Evolutionary conservation across 2,329 filamentous ascomycete genomes (phyloP).

Genomic region (Ophiobolus disseminans): DNA sequence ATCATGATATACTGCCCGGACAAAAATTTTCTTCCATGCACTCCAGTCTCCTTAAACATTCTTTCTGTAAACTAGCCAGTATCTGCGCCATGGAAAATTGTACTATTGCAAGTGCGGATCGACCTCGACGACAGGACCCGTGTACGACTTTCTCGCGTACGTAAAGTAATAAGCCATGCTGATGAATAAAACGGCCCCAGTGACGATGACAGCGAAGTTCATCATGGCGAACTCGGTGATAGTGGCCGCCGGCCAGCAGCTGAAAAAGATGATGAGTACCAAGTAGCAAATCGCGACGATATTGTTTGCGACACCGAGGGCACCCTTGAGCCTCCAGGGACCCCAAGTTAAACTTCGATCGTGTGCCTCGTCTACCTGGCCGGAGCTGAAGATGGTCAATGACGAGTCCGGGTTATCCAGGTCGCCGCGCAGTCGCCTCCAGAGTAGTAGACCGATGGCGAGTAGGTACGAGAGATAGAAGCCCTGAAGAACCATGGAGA

Average conservation of each 20-base stretch:
- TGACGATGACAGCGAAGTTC: constrained; percentile 47
- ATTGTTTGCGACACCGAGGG: constrained; percentile 40
- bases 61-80: no score
- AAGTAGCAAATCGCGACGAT: constrained; percentile 42
- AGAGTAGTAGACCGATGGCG: constrained; percentile 42
- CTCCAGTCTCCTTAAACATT: no score
- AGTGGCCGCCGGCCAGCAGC: constrained; percentile 42
- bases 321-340: constrained; percentile 42
- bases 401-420: constrained; percentile 29
- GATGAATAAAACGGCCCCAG: constrained; percentile 35
- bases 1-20: no score
- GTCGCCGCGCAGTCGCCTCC: constrained; percentile 45
- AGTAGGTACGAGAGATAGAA: constrained; percentile 48
- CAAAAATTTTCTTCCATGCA: no score
- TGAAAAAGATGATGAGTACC: constrained; percentile 44
- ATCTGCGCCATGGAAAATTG: no score
- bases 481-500: constrained; percentile 45
- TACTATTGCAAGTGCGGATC: constrained; percentile 30
- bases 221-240: constrained; percentile 27
- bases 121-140: constrained; percentile 43
- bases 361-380: constrained; percentile 24
- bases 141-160: constrained; percentile 41
- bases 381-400: constrained; percentile 32
- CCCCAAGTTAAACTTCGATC: constrained; percentile 41
- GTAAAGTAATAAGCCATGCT: constrained; percentile 42